Conservation (phyloP, 1,139 yeast species). For the Zygosaccharomyces sapae region DNA sequence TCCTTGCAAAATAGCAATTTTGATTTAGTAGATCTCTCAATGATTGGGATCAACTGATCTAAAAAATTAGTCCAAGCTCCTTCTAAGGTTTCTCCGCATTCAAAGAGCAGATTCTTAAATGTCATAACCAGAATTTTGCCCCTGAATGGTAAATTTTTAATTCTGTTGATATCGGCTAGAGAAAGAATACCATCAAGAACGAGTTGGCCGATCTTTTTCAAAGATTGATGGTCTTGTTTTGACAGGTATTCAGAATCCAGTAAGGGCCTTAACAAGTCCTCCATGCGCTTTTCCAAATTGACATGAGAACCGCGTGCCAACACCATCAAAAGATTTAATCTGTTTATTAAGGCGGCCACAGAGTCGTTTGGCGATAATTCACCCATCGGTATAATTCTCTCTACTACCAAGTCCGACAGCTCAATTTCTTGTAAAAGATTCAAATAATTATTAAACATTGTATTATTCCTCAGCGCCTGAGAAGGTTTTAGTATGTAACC, state of each 20-base stretch:
- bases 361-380: slow-evolving; percentile 21
- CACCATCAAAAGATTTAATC: slow-evolving; percentile 29
- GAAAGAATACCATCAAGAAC: slow-evolving; percentile 11
- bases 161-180: slow-evolving; percentile 14
- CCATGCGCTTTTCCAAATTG: slow-evolving; percentile 26
- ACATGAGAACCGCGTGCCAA: slow-evolving; percentile 23
- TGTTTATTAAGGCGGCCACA: slow-evolving; percentile 24
- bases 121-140: slow-evolving; percentile 12
- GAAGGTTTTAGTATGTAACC: slow-evolving; percentile 13
- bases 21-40: slow-evolving; percentile 6
- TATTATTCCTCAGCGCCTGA: slow-evolving; percentile 6
- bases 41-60: slow-evolving; percentile 5
- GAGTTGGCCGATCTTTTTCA: slow-evolving; percentile 5
- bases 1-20: slow-evolving; percentile 12
- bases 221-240: slow-evolving; percentile 2
- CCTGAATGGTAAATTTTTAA: slow-evolving; percentile 13
- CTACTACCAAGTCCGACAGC: slow-evolving; percentile 21
- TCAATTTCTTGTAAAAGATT: slow-evolving; percentile 15
- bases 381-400: slow-evolving; percentile 32
- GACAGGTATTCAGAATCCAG: slow-evolving; percentile 10
- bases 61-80: slow-evolving; percentile 9
- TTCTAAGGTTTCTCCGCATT: neutral
- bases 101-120: slow-evolving; percentile 9
- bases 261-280: slow-evolving; percentile 22
- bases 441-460: slow-evolving; percentile 29